These are phyloP conservation scores for Casuarina glauca DNA, from an alignment of 306 rosid species.

Conservation along the genomic window DNA sequence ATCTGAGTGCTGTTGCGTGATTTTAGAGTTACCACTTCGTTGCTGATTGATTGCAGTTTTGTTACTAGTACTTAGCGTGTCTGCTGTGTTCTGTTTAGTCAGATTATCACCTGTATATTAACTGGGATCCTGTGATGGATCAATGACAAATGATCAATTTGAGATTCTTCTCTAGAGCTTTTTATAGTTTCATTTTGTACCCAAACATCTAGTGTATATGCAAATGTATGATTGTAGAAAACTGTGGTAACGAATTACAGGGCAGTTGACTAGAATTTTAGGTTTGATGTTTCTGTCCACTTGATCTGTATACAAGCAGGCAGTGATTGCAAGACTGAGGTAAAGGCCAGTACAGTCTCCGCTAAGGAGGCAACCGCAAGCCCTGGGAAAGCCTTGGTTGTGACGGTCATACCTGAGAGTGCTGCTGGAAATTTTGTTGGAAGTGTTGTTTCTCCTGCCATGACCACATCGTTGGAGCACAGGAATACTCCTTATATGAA, in stretches of 20 bases:
- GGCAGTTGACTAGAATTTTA: not conserved
- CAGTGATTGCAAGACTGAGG: conserved; percentile 62
- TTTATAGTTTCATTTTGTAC: not conserved
- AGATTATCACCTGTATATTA: not conserved
- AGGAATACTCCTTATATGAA: conserved; percentile 50
- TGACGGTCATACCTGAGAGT: conserved; percentile 35
- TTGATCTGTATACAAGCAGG: conserved; percentile 36
- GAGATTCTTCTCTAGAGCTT: not conserved
- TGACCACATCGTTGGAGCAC: conserved; percentile 63
- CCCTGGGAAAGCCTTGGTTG: conserved; percentile 33
- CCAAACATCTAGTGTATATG: not conserved
- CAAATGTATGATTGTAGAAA: not conserved
- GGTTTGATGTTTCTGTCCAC: conserved; percentile 18
- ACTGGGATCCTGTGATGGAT: not conserved
- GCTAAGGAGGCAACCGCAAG: conserved; percentile 39
- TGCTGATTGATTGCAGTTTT: not conserved
- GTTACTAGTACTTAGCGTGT: not conserved
- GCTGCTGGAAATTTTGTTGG: conserved; percentile 47
- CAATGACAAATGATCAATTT: not conserved
- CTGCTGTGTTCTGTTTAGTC: not conserved
- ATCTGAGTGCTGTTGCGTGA: not conserved
- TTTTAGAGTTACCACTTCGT: not conserved
- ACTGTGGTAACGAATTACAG: conserved; percentile 4
- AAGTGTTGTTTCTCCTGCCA: conserved; percentile 60
- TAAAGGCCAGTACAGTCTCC: conserved; percentile 39